Conservation (phyloP, 2,329 filamentous ascomycete genomes). For the Aspergillus sp. region DNA sequence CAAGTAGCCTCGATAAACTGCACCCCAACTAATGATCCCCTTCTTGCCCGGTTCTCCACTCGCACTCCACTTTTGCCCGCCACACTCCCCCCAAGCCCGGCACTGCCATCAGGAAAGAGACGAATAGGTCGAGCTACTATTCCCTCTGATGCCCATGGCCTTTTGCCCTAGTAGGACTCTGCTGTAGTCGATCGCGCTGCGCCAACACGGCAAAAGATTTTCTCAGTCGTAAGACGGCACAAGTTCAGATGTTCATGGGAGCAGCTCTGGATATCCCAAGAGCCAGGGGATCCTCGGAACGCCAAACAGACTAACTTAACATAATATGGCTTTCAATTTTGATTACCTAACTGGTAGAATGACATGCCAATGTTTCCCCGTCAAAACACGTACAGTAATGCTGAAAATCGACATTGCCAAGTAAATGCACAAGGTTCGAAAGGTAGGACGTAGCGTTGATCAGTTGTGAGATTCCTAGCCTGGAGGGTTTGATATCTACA, state of each 20-base stretch:
- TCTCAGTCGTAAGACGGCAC: neutral
- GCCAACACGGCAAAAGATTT: neutral
- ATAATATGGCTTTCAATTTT: slow-evolving; percentile 5
- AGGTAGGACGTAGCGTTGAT: slow-evolving; percentile 6
- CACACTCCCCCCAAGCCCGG: slow-evolving; percentile 1
- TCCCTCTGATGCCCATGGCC: neutral
- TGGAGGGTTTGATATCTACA: slow-evolving; percentile 8
- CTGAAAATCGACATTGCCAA: too few species aligned
- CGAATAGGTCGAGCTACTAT: neutral
- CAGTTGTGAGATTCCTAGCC: slow-evolving; percentile 1
- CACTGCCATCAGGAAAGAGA: slow-evolving; percentile 8
- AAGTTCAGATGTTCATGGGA: slow-evolving; percentile 6
- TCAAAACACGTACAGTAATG: too few species aligned
- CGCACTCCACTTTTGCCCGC: neutral
- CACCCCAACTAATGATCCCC: neutral
- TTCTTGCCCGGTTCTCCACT: neutral
- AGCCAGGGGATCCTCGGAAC: slow-evolving; percentile 4
- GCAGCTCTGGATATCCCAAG: slow-evolving; percentile 4
- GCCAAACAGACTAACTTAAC: too few species aligned
- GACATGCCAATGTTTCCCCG: slow-evolving; percentile 9
- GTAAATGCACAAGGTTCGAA: slow-evolving; percentile 9
- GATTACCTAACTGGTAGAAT: slow-evolving; percentile 9
- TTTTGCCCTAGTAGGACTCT: slow-evolving; percentile 4
- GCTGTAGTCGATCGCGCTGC: neutral
- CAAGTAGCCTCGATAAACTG: neutral